Evolutionary conservation across 2,329 filamentous ascomycete species (phyloP).

Genomic region (Lasiodiplodia gonubiensis): DNA sequence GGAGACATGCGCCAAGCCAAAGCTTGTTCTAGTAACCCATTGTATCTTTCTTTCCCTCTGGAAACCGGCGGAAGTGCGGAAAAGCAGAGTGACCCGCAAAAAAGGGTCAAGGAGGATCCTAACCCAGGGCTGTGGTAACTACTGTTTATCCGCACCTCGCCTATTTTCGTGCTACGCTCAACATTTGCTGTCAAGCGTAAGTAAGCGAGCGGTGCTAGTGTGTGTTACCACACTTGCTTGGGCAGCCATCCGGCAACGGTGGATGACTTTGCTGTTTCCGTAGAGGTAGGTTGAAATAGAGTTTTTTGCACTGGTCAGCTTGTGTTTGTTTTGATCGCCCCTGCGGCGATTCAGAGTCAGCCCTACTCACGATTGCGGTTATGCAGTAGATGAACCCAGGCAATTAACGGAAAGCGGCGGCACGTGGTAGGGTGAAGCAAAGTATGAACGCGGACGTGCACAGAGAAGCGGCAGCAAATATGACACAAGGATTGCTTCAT

Average conservation of each 20-base stretch:
- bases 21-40: neutral
- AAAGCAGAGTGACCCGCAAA: neutral
- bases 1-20: neutral
- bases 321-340: neutral
- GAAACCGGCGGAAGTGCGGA: neutral
- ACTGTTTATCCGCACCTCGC: constrained; percentile 1
- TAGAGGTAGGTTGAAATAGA: neutral
- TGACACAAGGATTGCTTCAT: neutral
- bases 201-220: neutral
- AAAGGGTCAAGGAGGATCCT: neutral
- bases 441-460: neutral
- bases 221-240: neutral
- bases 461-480: neutral
- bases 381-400: neutral
- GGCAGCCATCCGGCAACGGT: neutral
- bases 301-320: neutral
- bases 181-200: neutral
- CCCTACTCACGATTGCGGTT: neutral
- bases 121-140: constrained; percentile 9
- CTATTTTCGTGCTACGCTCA: constrained; percentile 6
- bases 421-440: neutral
- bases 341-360: neutral
- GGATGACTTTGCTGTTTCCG: neutral
- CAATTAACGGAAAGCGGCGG: neutral
- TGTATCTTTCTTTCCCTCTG: neutral